Base-by-base conservation (phyloP, 345 rosid genomes). In the Hibiscus tridactylites region DNA sequence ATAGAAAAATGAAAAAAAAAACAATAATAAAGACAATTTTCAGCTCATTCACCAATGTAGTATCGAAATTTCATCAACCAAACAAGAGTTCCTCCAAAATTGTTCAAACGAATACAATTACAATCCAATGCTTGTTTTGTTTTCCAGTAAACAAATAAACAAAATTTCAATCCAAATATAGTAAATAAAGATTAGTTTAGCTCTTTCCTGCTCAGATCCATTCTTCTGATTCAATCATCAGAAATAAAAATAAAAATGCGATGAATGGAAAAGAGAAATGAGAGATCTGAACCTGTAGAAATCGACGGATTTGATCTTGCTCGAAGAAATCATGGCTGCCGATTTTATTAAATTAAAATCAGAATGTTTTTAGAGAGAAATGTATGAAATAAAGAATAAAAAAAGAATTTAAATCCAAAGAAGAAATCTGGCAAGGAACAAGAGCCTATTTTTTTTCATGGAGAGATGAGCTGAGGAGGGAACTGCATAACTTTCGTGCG, bases 281-380 rank as follows among this genome's bases (percentile, higher is more conserved):
- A 17, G 65, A 33, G 66, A 35, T 62, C 47, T 33, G 47, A 62
- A 62, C 67, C 67, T 62, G 28, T 62, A 56, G 79, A 89, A 89
- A 75, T 89, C 95, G 54, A 89, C 85, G 72, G 95, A 83, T 68
- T 87, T 89, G 88, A 87, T 71, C 83, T 82, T 87, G 80, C 80
- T 74, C 11, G 86, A 59, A 42, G 91, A 83, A 49, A 89, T 65
- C 95, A 89, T 89, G 79, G 81, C 79, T 73, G 16, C 16, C 12
- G 64, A 64, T 37, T 39, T 5, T 13, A 50, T 31, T 24, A 68
- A 11, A 49, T 44, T 35, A 8, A 65, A 75, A 42, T 33, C 58
- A 33, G 71, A 65, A 53, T 50, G 33, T 52, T 16, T 52, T 15
- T 9, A 47, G 17, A 57, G 33, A 53, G n/a, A 49, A 49, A 50